Percentiles rank a stretch among this genome's conserved stretches.
phyloP scores from a whole-genome alignment of 2,329 filamentous ascomycete species.

The Elsinoe fawcettii region DNA sequence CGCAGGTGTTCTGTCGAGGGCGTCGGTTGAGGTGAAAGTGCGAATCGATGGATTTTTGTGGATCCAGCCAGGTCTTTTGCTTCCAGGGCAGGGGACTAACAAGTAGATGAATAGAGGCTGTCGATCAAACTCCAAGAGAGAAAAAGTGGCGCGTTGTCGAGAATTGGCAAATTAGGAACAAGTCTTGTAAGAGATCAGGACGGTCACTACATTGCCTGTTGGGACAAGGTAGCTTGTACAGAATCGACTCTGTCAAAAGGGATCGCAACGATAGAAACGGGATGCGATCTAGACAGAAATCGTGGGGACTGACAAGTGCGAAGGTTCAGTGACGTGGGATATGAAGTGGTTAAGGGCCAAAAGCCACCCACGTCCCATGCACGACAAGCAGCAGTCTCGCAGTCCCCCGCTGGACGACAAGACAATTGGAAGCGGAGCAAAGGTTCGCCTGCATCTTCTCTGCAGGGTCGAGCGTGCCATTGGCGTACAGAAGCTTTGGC shows the following conservation, averaged over 20 bases:
- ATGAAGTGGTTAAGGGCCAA: constrained; percentile 10
- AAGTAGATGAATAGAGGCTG: constrained; percentile 8
- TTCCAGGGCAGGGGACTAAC: background rate
- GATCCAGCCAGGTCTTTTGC: background rate
- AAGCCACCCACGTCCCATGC: constrained; percentile 11
- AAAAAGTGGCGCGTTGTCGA: constrained; percentile 1
- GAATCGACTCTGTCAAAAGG: constrained; percentile 5
- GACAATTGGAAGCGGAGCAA: constrained; percentile 15
- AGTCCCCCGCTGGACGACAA: constrained; percentile 11
- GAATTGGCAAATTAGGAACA: background rate
- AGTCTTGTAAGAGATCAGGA: background rate
- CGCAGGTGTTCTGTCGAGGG: background rate
- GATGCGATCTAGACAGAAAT: constrained; percentile 7
- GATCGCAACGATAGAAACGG: constrained; percentile 10
- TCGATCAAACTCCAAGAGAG: constrained; percentile 8
- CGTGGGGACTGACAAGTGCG: constrained; percentile 3
- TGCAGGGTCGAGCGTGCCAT: constrained; percentile 14
- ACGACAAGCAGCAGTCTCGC: background rate
- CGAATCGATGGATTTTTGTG: background rate
- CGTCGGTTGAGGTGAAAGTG: background rate
- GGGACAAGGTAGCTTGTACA: background rate
- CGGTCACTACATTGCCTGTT: background rate
- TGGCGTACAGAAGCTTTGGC: constrained; percentile 13
- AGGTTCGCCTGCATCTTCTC: constrained; percentile 16
- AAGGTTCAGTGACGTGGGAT: constrained; percentile 9